A percentile compares a stretch with the other conserved stretches of the same genome.
Evolutionary conservation across 2,329 filamentous ascomycete species (phyloP).

Genomic region (Diaporthe sp.): DNA sequence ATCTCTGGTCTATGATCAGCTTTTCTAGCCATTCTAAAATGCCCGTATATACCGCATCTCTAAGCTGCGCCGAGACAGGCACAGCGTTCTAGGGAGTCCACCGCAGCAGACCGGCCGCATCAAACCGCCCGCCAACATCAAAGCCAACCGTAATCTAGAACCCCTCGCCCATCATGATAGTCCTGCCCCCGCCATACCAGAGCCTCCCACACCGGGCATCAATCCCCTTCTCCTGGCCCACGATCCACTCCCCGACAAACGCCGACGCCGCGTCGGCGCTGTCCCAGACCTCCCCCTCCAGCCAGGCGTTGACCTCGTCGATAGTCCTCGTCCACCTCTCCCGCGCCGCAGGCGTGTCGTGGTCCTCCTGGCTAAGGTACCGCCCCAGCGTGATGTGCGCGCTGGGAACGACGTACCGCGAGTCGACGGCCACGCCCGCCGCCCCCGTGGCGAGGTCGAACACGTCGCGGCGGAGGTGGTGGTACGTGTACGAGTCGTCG

Average conservation of each 20-base stretch:
- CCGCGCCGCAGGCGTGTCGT: conserved; percentile 68
- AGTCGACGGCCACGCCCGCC: conserved; percentile 76
- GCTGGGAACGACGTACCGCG: conserved; percentile 88
- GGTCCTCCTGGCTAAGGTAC: conserved; percentile 77
- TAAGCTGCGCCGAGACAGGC: background rate
- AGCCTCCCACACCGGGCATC: conserved; percentile 79
- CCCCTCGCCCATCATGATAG: conserved; percentile 71
- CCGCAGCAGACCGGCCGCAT: too few relatives aligned
- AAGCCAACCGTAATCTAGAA: conserved; percentile 52
- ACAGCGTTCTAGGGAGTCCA: conserved; percentile 2
- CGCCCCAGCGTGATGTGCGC: conserved; percentile 90
- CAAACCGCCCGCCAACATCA: background rate
- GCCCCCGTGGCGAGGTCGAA: conserved; percentile 70
- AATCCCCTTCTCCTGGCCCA: conserved; percentile 87
- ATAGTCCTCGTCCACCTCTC: conserved; percentile 74
- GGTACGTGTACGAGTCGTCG: conserved; percentile 83
- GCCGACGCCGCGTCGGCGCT: conserved; percentile 49
- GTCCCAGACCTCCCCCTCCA: conserved; percentile 78
- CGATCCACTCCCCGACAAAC: conserved; percentile 78
- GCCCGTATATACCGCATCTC: background rate
- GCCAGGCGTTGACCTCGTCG: conserved; percentile 81
- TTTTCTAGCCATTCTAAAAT: background rate
- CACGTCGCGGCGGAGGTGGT: conserved; percentile 86
- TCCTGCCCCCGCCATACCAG: conserved; percentile 89
- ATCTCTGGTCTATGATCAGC: background rate